Evolutionary conservation across 306 rosid species (phyloP).

Genomic region (Gillenia trifoliata): DNA sequence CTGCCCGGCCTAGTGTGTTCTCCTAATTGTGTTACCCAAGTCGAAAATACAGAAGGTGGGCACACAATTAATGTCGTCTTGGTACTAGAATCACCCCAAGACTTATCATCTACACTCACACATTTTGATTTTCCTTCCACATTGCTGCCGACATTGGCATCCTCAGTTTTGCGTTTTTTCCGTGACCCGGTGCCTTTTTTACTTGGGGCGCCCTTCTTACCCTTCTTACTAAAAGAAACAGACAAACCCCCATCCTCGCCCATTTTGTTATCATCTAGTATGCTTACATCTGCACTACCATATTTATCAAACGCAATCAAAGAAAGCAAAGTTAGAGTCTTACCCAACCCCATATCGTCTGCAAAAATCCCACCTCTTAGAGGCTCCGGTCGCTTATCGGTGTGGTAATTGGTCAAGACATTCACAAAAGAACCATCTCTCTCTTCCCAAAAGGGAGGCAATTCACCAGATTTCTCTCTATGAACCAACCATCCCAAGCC

Average conservation of each 20-base stretch:
- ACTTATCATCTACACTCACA: constrained; percentile 10
- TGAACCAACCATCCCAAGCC: constrained; percentile 62
- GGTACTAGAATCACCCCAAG: constrained; percentile 1
- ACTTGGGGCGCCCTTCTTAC: constrained; percentile 28
- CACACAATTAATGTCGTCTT: constrained; percentile 67
- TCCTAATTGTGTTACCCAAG: constrained; percentile 59
- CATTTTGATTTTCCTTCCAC: constrained; percentile 11
- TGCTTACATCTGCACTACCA: constrained; percentile 15
- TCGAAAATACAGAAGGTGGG: constrained; percentile 70
- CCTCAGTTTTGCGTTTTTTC: constrained; percentile 30
- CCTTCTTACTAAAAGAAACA: constrained; percentile 23
- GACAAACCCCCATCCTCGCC: constrained; percentile 22
- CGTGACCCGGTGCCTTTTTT: constrained; percentile 13
- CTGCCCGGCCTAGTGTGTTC: constrained; percentile 53
- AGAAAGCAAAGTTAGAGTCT: constrained; percentile 69
- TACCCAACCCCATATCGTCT: constrained; percentile 84
- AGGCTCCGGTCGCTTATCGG: constrained; percentile 45
- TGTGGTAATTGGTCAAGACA: constrained; percentile 48
- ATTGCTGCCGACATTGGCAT: neutral
- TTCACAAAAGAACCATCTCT: constrained; percentile 45
- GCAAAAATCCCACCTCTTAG: constrained; percentile 75
- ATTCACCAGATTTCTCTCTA: constrained; percentile 44
- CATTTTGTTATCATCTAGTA: constrained; percentile 21
- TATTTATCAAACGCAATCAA: constrained; percentile 54
- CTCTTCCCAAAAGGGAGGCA: constrained; percentile 80